phyloP scores from a whole-genome alignment of 2,329 filamentous ascomycete species.

The Aspergillus versicolor region DNA sequence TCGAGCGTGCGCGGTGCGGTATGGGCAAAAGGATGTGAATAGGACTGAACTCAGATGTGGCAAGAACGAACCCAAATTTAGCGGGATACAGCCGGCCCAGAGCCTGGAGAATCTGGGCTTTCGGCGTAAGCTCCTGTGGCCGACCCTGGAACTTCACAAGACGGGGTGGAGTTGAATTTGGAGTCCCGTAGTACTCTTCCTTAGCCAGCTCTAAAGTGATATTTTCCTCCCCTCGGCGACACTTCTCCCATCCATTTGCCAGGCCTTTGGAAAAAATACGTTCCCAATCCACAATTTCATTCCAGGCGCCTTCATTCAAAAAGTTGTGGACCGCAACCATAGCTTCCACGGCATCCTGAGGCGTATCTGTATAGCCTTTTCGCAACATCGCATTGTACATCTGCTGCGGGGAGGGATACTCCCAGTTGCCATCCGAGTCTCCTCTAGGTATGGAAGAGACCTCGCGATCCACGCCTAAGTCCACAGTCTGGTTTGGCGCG shows the following conservation, averaged over 20 bases:
- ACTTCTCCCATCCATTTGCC: conserved; percentile 69
- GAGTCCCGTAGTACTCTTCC: conserved; percentile 41
- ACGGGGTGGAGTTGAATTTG: conserved; percentile 54
- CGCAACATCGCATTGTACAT: conserved; percentile 99
- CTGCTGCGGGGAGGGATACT: conserved; percentile 96
- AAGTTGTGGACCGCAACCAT: conserved; percentile 99
- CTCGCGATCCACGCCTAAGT: conserved; percentile 78
- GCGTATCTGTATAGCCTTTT: conserved; percentile 94
- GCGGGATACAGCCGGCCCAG: conserved; percentile 76
- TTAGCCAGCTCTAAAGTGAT: conserved; percentile 55
- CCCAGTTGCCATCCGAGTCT: conserved; percentile 75
- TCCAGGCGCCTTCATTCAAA: conserved; percentile 95
- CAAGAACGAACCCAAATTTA: conserved; percentile 66
- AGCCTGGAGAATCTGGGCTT: conserved; percentile 79
- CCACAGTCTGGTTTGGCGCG: conserved; percentile 68
- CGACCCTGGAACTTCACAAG: conserved; percentile 85
- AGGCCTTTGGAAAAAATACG: conserved; percentile 76
- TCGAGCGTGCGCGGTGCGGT: background rate
- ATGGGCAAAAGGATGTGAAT: background rate
- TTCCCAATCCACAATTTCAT: conserved; percentile 93
- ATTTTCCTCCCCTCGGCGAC: conserved; percentile 71
- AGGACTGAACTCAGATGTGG: background rate
- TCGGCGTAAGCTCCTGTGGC: conserved; percentile 86
- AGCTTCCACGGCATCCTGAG: conserved; percentile 85
- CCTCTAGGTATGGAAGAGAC: conserved; percentile 88